Evolutionary conservation across 768 basidiomycete genomes (phyloP), one percentile per base, ranked within the genome.

Genomic region (Pulveroboletus sp.): DNA sequence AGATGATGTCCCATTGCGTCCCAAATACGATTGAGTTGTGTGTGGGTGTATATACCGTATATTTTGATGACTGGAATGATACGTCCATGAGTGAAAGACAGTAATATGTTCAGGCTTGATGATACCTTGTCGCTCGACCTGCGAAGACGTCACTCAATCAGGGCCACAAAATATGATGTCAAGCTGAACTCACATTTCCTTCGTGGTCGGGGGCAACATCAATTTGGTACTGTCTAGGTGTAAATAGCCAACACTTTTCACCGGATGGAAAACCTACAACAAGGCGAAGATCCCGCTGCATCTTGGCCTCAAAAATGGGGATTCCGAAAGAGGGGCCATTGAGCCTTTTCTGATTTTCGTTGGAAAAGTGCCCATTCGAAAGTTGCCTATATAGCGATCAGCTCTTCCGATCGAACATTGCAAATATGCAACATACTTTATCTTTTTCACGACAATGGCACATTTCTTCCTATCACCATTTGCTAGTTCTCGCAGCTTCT

Each of bases 241-340:
- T 61, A 12, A 56, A 36, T 24, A 16, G 17, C 13, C 2, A 2
- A 35, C 34, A 13, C 1, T 8, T 37, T 31, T 14, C 19, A 36
- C 11, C 2, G 7, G 8, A 43, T 35, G 7, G 21, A 43, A 33
- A 25, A 63, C 75, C 6, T 56, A 81, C 80, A 2, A 84, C 70
- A 21, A 84, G 62, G 11, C 79, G 67, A 20, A 72, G 59, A 51
- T 82, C 78, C 0, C n/a, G n/a, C n/a, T 77, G 78, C 74, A 86
- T 80, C 60, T 84, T 86, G 0, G 86, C 86, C 58, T 86, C 84
- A 43, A 75, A 87, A 11, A 87, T 75, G 0, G 85, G 82, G 3
- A 87, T 63, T 1, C 75, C 75, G n/a, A n/a, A n/a, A 13, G 64
- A 62, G 12, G 69, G 42, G 0, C 74, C 74, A 19, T 71, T 79